Evolutionary conservation across 345 rosid genomes (phyloP), one percentile per base, ranked within the genome.

Genomic region (Turnera subulata): DNA sequence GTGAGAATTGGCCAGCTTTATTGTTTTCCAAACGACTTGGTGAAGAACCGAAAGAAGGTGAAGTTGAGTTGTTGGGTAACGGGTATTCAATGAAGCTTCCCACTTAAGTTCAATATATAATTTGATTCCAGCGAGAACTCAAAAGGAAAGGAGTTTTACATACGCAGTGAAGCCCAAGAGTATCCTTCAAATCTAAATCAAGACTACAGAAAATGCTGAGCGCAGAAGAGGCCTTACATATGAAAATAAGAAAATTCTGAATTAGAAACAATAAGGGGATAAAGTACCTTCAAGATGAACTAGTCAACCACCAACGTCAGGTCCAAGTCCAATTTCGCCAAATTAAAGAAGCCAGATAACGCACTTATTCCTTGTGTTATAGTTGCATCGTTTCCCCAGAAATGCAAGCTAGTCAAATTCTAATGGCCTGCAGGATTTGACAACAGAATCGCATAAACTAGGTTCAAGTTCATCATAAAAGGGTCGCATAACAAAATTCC

Each of bases 241-340:
- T 29, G 13, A 14, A 21, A 46, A 29, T 33, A 35, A 16, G 18
- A 25, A 25, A 29, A 23, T 26, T 6, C 16, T n/a, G 24, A n/a
- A 42, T 4, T 29, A n/a, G 50, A 24, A 14, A 26, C 19, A 38
- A n/a, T n/a, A n/a, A 57, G 67, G 32, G 25, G n/a, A 29, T 20
- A 42, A 63, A 66, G 22, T 58, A 89, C 96, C 96, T 79, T 77
- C 78, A 16, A 92, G 73, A 75, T 86, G 70, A 62, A 76, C 65
- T 33, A 92, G 89, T 15, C 98, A 92, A 29, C 85, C 88, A 12
- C 77, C 70, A 67, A 92, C 80, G 35, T 85, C 81, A 37, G 87
- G 88, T 88, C 98, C 75, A 91, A 74, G 69, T 91, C 95, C 77
- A 91, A 56, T 61, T 82, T 81, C 66, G 60, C 71, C 80, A 91